Percentiles rank a stretch among this genome's conserved stretches.
Conservation (phyloP, 805 yeast species). For the Yarrowia yakushimensis region DNA sequence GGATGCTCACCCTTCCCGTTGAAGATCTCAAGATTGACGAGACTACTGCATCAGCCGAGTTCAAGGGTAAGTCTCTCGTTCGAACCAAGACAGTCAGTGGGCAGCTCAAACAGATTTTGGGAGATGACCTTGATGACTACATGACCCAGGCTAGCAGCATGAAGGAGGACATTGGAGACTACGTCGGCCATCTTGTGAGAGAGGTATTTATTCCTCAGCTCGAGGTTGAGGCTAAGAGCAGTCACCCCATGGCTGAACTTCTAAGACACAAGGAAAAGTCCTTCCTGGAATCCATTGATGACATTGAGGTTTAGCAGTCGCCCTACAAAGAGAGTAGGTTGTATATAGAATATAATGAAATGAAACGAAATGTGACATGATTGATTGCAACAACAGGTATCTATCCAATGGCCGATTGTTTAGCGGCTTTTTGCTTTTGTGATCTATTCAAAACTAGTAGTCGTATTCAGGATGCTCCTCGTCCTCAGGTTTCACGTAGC, state of each 20-base stretch:
- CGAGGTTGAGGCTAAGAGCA: neutral
- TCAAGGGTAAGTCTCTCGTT: neutral
- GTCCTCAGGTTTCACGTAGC: slow-evolving; percentile 46
- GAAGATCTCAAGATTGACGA: slow-evolving; percentile 17
- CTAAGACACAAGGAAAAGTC: slow-evolving; percentile 3
- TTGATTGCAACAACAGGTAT: neutral
- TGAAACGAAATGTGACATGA: neutral
- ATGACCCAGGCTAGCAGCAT: slow-evolving; percentile 15
- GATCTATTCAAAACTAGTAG: slow-evolving; percentile 19
- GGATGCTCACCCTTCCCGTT: slow-evolving; percentile 18
- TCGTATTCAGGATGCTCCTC: slow-evolving; percentile 32
- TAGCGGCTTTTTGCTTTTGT: neutral
- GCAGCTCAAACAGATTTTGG: neutral
- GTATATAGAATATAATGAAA: neutral
- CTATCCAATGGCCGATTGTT: neutral
- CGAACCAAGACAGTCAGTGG: neutral
- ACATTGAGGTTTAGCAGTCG: neutral
- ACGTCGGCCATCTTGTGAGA: slow-evolving; percentile 20
- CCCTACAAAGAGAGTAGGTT: neutral
- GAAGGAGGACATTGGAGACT: slow-evolving; percentile 22
- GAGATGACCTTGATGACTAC: slow-evolving; percentile 15
- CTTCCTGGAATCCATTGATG: slow-evolving; percentile 13
- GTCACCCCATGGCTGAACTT: slow-evolving; percentile 8
- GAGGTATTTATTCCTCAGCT: slow-evolving; percentile 9
- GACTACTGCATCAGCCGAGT: slow-evolving; percentile 1